Conservation (phyloP, 2,329 filamentous ascomycete genomes). For the Cytospora piceae region DNA sequence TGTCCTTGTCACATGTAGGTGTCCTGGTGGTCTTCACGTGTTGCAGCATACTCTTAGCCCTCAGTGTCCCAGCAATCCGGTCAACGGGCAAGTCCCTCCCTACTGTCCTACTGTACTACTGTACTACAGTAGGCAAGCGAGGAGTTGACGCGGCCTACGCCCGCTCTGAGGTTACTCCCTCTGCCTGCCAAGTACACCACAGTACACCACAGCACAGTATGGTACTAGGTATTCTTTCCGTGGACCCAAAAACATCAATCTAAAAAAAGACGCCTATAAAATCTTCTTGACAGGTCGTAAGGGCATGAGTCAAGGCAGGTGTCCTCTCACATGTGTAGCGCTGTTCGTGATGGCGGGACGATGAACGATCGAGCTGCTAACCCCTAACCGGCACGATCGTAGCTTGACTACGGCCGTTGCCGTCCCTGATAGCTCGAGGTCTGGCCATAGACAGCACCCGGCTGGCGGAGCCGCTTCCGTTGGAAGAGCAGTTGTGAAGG, state of each 20-base stretch:
- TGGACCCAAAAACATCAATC: neutral
- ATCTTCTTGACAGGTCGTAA: neutral
- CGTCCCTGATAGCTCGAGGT: neutral
- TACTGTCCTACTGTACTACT: neutral
- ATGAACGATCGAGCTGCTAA: slow-evolving; percentile 6
- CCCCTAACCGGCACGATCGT: neutral
- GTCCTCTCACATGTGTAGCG: slow-evolving; percentile 19
- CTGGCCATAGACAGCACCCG: neutral
- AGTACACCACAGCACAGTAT: too few species aligned
- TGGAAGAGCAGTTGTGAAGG: neutral
- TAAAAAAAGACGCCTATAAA: slow-evolving; percentile 6
- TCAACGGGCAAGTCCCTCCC: neutral
- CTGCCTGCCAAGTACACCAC: neutral
- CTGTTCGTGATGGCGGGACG: slow-evolving; percentile 11
- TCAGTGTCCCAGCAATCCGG: neutral
- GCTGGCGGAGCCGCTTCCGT: neutral
- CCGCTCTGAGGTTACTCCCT: neutral
- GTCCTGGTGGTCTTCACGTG: slow-evolving; percentile 9
- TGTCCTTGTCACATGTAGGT: neutral
- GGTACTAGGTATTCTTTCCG: neutral
- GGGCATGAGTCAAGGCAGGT: slow-evolving; percentile 21
- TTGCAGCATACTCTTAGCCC: neutral
- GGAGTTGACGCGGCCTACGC: neutral
- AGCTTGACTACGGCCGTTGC: slow-evolving; percentile 35
- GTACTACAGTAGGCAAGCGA: neutral